Base-by-base conservation (phyloP, 352 stramenopile species). In the Globisporangium cystogenes region DNA sequence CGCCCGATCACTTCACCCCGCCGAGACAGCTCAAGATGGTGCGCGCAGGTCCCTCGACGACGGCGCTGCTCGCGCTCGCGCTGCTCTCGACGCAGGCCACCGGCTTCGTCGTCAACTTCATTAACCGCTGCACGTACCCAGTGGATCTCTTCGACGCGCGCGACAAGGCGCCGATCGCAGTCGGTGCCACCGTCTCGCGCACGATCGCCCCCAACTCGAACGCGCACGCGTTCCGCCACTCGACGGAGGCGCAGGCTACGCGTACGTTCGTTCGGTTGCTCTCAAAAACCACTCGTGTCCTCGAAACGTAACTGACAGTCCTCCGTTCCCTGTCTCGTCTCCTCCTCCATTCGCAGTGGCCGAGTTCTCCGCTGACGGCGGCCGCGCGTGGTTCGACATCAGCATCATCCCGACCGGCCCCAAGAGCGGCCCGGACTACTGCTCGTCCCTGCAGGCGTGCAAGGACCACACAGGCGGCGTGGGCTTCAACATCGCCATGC, bases 401-500 rank as follows among this genome's bases (percentile, higher is more conserved):
- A 86, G 72, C 41, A 90, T 86, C 56, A 87, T 90, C 65, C 80
- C 80, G 5, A 87, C 78, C 6, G 68, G 76, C 3, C 58, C 70
- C 3, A 63, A 58, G 46, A 62, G 64, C 51, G 71, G 62, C 0
- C 77, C 80, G 1, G 71, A 74, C 20, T 65, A 76, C 46, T 90
- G 80, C 52, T 21, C 23, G 20, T 83, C 64, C 37, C 64, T 88
- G 21, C 64, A 65, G 2, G 64, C 65, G 12, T 88, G 76, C 52
- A 87, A 86, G 65, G 51, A 27, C 1, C 42, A 65, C 48, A 90
- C 76, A 18, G 79, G 79, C 41, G 75, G 70, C 27, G 61, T 76
- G 18, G 75, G 76, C 41, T 90, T 80, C 63, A 89, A 89, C 68
- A 62, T 86, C 31, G 45, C 76, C 47, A 87, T 91, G 73, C 70